Evolutionary conservation across 768 basidiomycete genomes (phyloP).

Genomic region (Kwoniella dejecticola): DNA sequence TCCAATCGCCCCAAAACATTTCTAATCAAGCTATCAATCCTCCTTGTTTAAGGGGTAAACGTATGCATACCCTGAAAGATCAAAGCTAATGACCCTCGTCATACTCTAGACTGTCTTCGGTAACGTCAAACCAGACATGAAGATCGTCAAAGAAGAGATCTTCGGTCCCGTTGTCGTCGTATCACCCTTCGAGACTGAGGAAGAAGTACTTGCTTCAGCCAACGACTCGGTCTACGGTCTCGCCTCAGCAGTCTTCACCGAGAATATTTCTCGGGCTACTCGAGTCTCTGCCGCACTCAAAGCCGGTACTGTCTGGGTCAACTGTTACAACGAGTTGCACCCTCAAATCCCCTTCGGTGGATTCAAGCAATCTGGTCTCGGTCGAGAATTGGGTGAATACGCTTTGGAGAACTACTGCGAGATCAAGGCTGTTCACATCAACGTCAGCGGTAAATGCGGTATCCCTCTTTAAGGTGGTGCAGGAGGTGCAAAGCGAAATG

Average conservation of each 20-base stretch:
- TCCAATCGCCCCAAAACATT: neutral
- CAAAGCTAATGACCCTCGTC: neutral
- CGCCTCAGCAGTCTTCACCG: conserved; percentile 74
- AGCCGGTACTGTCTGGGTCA: conserved; percentile 66
- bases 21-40: neutral
- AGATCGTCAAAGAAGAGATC: conserved; percentile 85
- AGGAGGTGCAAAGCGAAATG: neutral
- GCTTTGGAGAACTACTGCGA: conserved; percentile 65
- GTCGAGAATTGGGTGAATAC: conserved; percentile 77
- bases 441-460: conserved; percentile 31
- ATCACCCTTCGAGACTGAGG: conserved; percentile 83
- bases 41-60: neutral
- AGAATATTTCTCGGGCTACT: conserved; percentile 74
- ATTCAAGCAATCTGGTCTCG: conserved; percentile 77
- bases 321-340: conserved; percentile 60
- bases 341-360: conserved; percentile 89
- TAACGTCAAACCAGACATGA: conserved; percentile 69
- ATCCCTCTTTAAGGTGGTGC: conserved; percentile 7
- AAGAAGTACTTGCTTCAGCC: conserved; percentile 67
- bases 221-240: conserved; percentile 89
- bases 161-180: conserved; percentile 91
- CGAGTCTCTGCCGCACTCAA: conserved; percentile 71
- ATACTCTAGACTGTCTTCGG: conserved; percentile 68
- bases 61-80: neutral
- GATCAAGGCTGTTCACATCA: conserved; percentile 66